phyloP scores from a whole-genome alignment of 768 basidiomycete species.

The Mycena belliarum region DNA sequence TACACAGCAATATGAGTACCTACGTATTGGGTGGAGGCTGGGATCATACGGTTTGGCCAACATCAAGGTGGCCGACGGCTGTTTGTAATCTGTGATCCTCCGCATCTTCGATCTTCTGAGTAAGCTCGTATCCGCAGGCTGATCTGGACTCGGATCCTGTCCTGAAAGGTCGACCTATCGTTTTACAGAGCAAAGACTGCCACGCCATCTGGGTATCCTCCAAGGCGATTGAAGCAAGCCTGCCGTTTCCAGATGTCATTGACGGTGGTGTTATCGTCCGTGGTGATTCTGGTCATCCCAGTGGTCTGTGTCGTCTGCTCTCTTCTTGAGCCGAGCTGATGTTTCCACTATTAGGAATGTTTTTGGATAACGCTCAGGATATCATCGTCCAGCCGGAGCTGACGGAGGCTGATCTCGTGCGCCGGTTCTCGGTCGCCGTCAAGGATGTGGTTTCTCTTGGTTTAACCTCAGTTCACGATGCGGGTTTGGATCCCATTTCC shows the following conservation, averaged over 20 bases:
- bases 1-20: slow-evolving; percentile 55
- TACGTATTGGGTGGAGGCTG: slow-evolving; percentile 85
- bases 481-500: slow-evolving; percentile 68
- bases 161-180: slow-evolving; percentile 67
- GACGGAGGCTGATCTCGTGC: slow-evolving; percentile 62
- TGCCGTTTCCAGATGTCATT: slow-evolving; percentile 64
- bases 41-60: slow-evolving; percentile 84
- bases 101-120: background rate
- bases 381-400: slow-evolving; percentile 63
- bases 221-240: slow-evolving; percentile 55
- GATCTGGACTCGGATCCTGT: slow-evolving; percentile 74
- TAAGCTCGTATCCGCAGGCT: slow-evolving; percentile 40
- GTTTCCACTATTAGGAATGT: slow-evolving; percentile 48
- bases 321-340: background rate
- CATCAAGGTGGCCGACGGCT: slow-evolving; percentile 62
- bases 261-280: slow-evolving; percentile 83
- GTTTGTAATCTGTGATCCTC: slow-evolving; percentile 40
- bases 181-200: slow-evolving; percentile 83
- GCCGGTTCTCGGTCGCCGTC: slow-evolving; percentile 62
- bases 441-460: slow-evolving; percentile 70
- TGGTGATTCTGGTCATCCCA: slow-evolving; percentile 65
- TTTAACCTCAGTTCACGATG: slow-evolving; percentile 86
- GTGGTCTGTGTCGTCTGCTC: slow-evolving; percentile 45
- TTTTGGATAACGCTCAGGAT: slow-evolving; percentile 87
- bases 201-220: slow-evolving; percentile 88